These are phyloP conservation scores for Fusarium sp. DNA, from an alignment of 2,329 filamentous ascomycete genomes.

Conservation along the genomic window DNA sequence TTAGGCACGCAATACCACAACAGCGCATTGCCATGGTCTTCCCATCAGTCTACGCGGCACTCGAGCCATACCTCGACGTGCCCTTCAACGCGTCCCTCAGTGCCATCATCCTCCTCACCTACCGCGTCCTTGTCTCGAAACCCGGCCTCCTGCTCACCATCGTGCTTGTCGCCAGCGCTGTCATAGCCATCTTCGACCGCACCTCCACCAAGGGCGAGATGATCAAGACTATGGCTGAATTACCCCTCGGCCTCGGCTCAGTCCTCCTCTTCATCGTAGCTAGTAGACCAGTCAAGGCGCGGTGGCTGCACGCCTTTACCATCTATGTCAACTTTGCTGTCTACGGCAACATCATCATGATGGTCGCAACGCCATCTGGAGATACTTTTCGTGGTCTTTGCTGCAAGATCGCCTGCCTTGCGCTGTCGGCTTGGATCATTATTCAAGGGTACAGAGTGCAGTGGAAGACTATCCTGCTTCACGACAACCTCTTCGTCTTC, in stretches of 20 bases:
- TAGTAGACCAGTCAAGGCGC: conserved; percentile 3
- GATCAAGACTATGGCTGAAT: conserved; percentile 10
- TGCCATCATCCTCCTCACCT: conserved; percentile 10
- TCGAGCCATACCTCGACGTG: conserved; percentile 7
- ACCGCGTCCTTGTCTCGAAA: conserved; percentile 5
- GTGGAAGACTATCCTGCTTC: conserved; percentile 9
- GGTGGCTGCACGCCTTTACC: conserved; percentile 8
- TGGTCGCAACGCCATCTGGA: conserved; percentile 13
- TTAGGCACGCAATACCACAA: not conserved
- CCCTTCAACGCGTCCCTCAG: conserved; percentile 14
- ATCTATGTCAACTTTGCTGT: conserved; percentile 9
- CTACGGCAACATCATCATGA: conserved; percentile 11
- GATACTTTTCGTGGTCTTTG: conserved; percentile 13
- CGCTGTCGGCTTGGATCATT: conserved; percentile 11
- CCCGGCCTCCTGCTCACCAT: conserved; percentile 5
- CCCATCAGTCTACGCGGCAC: conserved; percentile 2
- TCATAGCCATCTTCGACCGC: conserved; percentile 8
- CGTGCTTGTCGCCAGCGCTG: conserved; percentile 1
- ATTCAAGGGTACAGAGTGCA: conserved; percentile 11
- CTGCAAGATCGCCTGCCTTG: conserved; percentile 12
- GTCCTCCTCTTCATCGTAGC: conserved; percentile 11
- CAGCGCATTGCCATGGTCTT: not conserved
- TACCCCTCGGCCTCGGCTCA: conserved; percentile 9
- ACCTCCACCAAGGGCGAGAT: conserved; percentile 12
- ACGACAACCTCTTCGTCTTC: conserved; percentile 13